phyloP scores from a whole-genome alignment of 2,329 filamentous ascomycete species.

The Biscogniauxia marginata region DNA sequence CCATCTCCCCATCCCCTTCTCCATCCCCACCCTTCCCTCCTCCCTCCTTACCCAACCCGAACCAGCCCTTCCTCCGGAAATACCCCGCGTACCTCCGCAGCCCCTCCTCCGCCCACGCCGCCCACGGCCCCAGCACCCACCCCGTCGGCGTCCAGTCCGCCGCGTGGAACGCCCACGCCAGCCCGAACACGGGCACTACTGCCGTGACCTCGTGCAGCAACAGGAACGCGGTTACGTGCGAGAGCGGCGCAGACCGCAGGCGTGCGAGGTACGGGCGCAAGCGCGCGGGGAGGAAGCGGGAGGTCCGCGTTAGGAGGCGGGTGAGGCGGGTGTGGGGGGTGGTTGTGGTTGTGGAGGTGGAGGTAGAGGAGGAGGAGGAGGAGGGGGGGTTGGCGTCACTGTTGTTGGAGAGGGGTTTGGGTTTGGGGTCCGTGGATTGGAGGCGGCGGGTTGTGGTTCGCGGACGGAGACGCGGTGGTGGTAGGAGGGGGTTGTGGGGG shows the following conservation, averaged over 20 bases:
- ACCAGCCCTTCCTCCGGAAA: constrained; percentile 78
- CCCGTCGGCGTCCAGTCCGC: constrained; percentile 66
- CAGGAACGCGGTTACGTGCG: constrained; percentile 82
- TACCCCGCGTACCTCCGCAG: constrained; percentile 75
- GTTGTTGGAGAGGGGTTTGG: constrained; percentile 1
- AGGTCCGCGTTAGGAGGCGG: constrained; percentile 44
- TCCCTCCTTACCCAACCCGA: constrained; percentile 53
- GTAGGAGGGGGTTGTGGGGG: not conserved
- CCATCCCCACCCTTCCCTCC: constrained; percentile 16
- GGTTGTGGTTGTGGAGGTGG: constrained; percentile 8
- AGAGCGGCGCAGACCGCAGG: constrained; percentile 73
- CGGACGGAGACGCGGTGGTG: constrained; percentile 1
- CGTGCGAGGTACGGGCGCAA: constrained; percentile 68
- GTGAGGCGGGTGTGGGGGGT: constrained; percentile 37
- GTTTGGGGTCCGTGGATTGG: constrained; percentile 21
- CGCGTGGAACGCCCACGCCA: constrained; percentile 79
- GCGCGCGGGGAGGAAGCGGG: constrained; percentile 55
- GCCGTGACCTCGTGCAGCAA: constrained; percentile 92
- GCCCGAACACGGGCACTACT: constrained; percentile 71
- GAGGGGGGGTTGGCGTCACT: constrained; percentile 4
- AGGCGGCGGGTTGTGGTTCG: constrained; percentile 10
- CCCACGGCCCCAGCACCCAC: constrained; percentile 51
- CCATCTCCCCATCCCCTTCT: constrained; percentile 25
- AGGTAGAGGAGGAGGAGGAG: not conserved
- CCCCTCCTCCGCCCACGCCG: constrained; percentile 56